Evolutionary conservation across 2,329 filamentous ascomycete species (phyloP), one percentile per base, ranked within the genome.

Genomic region (Hyphodiscus sp.): DNA sequence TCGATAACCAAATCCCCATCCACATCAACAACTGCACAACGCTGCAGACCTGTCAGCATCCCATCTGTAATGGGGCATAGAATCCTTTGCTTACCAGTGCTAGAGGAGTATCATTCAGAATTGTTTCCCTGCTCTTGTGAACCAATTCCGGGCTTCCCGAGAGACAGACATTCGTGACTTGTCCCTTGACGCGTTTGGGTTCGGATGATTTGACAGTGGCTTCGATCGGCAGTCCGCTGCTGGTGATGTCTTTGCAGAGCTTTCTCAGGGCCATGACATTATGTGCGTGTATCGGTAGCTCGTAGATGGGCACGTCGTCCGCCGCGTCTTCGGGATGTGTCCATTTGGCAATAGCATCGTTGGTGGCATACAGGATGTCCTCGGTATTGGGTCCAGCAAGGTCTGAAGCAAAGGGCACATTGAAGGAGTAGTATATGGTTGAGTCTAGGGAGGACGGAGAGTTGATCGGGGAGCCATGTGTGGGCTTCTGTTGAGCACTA

Each of bases 331-430:
- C 88, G 58, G 92, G 87, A 71, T 96, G 92, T 49, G 90, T 94
- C 94, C 94, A 99, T 69, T 89, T 85, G 61, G 92, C 81, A 60
- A 95, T 85, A 56, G 92, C 91, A 63, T 90, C 88, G 54, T 85
- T 83, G 59, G 89, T 96, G 59, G 92, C 91, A 73, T 96, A 92
- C 57, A 97, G 81, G 65, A 99, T 89, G 71, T 97, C 91, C 71
- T 96, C 91, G 62, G 87, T 87, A 67, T 97, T 91, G 59, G 94
- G 94, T 33, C 94, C 94, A 58, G 89, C 82, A 57, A 99, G 83
- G 66, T 92, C 92, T 60, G 89, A 95, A 63, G 91, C 86, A 73
- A 97, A 96, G 57, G 94, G 94, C 47, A 99, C 87, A 69, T 96
- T 97, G 83, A 99, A 97, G 61, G 90, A 92, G 70, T 96, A 86